Base-by-base conservation (phyloP, 306 rosid species). In the Arachis stenosperma region DNA sequence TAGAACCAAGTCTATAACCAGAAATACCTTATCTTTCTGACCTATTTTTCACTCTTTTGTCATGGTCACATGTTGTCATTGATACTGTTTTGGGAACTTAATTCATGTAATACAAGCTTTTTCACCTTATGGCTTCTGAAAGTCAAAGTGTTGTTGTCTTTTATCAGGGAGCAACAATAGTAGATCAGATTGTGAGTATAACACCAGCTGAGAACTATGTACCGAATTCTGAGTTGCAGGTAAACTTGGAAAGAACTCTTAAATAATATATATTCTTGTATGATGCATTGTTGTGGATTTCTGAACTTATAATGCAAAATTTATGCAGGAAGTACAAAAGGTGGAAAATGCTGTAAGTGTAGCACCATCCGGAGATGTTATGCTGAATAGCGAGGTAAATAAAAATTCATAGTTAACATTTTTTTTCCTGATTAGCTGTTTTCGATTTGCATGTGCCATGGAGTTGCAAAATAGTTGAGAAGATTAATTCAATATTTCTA, bases 141-240 rank as follows among this genome's bases (percentile, higher is more conserved):
- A 70, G 11, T 77, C 69, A 78, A 69, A 43, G 43, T 17, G 67
- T 40, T 71, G 68, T 72, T 46, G 78, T 30, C 73, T 75, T 29
- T 74, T 79, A 78, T 61, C 86, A 90, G 98, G 98, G 98, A 77
- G 98, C 98, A 76, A 93, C 98, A 36, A 90, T 93, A 65, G 91
- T 93, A 27, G 98, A 93, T 70, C 87, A 83, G 81, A 82, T 93
- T 57, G 97, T 93, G 82, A 86, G 76, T 73, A 88, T 93, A 80
- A 78, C 86, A 69, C 87, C 88, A 47, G 92, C 76, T 48, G 90
- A 90, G 79, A 87, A 90, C 82, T 86, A 90, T 79, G 88, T 86
- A 44, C 81, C 81, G 50, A 87, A 81, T 81, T 60, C 2, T 77
- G 89, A 87, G 74, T 79, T 70, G 69, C 88, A 61, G 75, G 97